Percentiles rank a stretch among this genome's conserved stretches.
Conservation (phyloP, 2,329 filamentous ascomycete genomes). For the Lachnellula suecica region DNA sequence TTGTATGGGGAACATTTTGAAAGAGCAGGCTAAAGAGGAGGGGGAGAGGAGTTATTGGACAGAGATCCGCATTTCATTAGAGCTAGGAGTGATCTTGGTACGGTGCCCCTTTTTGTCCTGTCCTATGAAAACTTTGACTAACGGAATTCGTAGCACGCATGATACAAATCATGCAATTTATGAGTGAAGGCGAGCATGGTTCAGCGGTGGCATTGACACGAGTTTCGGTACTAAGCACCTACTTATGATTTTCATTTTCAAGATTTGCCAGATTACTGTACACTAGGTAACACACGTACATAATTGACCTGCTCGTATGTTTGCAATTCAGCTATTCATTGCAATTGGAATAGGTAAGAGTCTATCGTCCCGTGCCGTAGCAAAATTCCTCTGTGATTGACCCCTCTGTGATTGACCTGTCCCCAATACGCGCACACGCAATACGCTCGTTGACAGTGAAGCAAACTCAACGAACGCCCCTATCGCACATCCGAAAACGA, state of each 20-base stretch:
- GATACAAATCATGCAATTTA: conserved; percentile 62
- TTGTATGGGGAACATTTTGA: conserved; percentile 62
- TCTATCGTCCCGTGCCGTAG: no score
- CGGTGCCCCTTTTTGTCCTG: conserved; percentile 31
- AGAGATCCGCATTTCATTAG: conserved; percentile 59
- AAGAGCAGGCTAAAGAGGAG: conserved; percentile 48
- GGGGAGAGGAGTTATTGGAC: conserved; percentile 44
- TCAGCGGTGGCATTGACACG: conserved; percentile 60
- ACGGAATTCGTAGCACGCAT: conserved; percentile 48
- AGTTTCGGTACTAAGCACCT: conserved; percentile 57
- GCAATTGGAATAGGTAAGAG: no score
- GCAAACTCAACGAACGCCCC: not conserved
- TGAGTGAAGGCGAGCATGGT: conserved; percentile 54
- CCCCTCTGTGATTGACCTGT: not conserved
- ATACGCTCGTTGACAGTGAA: not conserved
- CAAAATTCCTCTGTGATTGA: not conserved
- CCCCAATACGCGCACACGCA: not conserved
- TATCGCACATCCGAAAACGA: not conserved
- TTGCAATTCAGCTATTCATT: not conserved
- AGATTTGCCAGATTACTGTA: no score
- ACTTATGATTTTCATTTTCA: conserved; percentile 19
- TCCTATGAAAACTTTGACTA: not conserved
- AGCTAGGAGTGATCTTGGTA: conserved; percentile 60
- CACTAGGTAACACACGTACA: no score
- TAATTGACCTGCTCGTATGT: not conserved